phyloP scores from a whole-genome alignment of 192 early-diverging fungal genomes.

The Phlyctochytrium planicorne region DNA sequence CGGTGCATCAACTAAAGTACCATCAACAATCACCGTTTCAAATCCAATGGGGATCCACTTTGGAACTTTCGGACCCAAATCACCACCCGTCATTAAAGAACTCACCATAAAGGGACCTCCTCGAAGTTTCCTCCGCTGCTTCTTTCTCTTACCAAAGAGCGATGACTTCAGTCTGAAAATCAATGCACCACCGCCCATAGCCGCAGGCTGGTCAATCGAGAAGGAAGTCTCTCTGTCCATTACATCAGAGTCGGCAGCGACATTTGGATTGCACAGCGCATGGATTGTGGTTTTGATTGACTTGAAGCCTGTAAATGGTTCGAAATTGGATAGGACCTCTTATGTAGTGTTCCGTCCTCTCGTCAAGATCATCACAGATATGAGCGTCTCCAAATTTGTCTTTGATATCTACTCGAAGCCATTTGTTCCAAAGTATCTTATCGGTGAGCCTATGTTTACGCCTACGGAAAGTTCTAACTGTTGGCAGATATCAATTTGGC shows the following conservation, averaged over 20 bases:
- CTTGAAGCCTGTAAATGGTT: not conserved
- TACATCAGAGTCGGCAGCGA: not conserved
- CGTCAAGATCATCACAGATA: not conserved
- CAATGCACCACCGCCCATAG: no score
- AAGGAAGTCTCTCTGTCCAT: not conserved
- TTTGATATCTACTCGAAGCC: conserved; percentile 1
- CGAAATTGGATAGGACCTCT: not conserved
- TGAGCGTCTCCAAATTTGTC: not conserved
- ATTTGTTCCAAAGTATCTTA: not conserved
- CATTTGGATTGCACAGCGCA: not conserved
- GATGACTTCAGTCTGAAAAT: no score
- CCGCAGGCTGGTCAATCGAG: no score
- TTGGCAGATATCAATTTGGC: not conserved
- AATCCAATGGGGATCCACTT: not conserved
- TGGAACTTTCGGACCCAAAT: not conserved
- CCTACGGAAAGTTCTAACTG: no score
- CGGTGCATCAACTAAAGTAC: no score
- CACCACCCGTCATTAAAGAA: no score
- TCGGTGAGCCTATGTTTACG: no score
- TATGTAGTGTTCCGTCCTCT: not conserved
- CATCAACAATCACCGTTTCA: not conserved
- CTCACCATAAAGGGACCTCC: no score
- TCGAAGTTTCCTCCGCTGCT: no score
- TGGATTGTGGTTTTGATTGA: not conserved
- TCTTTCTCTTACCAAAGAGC: no score